Evolutionary conservation across 257 asterid genomes (phyloP).

Genomic region (Gentiana macrophylla): DNA sequence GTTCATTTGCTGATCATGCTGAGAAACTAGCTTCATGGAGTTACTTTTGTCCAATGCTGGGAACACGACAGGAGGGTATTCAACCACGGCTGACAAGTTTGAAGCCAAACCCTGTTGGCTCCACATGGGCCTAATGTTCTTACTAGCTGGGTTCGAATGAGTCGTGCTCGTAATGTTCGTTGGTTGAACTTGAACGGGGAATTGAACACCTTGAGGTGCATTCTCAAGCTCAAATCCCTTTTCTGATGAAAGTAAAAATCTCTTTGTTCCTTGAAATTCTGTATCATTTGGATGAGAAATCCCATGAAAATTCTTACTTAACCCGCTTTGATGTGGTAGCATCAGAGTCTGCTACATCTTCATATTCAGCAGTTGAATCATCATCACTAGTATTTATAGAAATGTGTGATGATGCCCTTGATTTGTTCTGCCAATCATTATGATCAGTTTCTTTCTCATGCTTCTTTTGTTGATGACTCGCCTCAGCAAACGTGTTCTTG

Average conservation of each 20-base stretch:
- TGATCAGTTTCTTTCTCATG: slow-evolving; percentile 42
- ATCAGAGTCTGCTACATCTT: slow-evolving; percentile 93
- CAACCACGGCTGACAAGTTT: slow-evolving; percentile 66
- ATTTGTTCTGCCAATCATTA: slow-evolving; percentile 41
- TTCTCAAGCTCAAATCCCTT: slow-evolving; percentile 49
- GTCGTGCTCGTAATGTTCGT: slow-evolving; percentile 39
- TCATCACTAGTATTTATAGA: slow-evolving; percentile 74
- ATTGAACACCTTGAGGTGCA: slow-evolving; percentile 39
- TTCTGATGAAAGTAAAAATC: slow-evolving; percentile 57
- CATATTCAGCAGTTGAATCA: slow-evolving; percentile 93
- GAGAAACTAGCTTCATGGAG: slow-evolving; percentile 39
- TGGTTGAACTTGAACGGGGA: slow-evolving; percentile 22
- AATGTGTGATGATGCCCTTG: slow-evolving; percentile 71
- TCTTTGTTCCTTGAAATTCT: slow-evolving; percentile 57
- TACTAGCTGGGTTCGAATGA: slow-evolving; percentile 31
- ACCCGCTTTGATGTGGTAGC: slow-evolving; percentile 62
- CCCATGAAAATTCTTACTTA: slow-evolving; percentile 44
- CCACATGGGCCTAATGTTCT: slow-evolving; percentile 29
- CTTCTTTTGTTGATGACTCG: slow-evolving; percentile 54
- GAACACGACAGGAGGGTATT: slow-evolving; percentile 59
- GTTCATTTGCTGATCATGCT: slow-evolving; percentile 43
- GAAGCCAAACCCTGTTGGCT: slow-evolving; percentile 40
- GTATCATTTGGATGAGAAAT: slow-evolving; percentile 42
- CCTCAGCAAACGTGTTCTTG: slow-evolving; percentile 39
- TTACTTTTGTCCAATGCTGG: slow-evolving; percentile 75